Evolutionary conservation across 176 grass and related monocot species (phyloP).

Genomic region (Neostapfia colusana): DNA sequence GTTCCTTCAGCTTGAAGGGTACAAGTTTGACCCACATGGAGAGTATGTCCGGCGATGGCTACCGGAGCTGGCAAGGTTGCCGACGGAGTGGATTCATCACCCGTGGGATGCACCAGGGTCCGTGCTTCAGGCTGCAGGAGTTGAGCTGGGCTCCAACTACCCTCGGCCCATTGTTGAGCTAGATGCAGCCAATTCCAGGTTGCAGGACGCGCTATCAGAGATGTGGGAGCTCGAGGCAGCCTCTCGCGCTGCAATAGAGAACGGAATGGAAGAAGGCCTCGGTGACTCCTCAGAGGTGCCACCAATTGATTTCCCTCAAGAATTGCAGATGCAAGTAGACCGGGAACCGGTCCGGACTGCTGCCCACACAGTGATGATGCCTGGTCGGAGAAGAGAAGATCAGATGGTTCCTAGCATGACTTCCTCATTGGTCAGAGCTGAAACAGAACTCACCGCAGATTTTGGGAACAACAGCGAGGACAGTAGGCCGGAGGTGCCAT

Average conservation of each 20-base stretch:
- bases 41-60: slow-evolving; percentile 96
- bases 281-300: slow-evolving; percentile 86
- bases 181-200: slow-evolving; percentile 66
- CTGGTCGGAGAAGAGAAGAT: slow-evolving; percentile 55
- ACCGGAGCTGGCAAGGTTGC: slow-evolving; percentile 84
- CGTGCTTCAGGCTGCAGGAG: slow-evolving; percentile 84
- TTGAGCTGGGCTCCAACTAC: slow-evolving; percentile 97
- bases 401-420: slow-evolving; percentile 98
- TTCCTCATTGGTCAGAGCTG: slow-evolving; percentile 70
- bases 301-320: slow-evolving; percentile 59
- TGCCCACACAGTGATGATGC: slow-evolving; percentile 19
- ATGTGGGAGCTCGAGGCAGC: slow-evolving; percentile 95
- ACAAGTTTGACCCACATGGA: slow-evolving; percentile 84
- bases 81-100: slow-evolving; percentile 99
- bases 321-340: slow-evolving; percentile 82
- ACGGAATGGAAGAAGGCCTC: slow-evolving; percentile 94
- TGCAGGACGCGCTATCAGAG: slow-evolving; percentile 72
- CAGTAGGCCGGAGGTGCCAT: slow-evolving; percentile 72
- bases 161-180: slow-evolving; percentile 78
- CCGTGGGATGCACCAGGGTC: slow-evolving; percentile 90
- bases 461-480: slow-evolving; percentile 52
- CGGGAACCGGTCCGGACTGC: slow-evolving; percentile 29
- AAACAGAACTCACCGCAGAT: slow-evolving; percentile 66
- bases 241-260: slow-evolving; percentile 75
- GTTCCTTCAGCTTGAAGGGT: slow-evolving; percentile 74